These are phyloP conservation scores for Aspergillus niger DNA, from an alignment of 2,329 filamentous ascomycete species.

Conservation along the genomic window DNA sequence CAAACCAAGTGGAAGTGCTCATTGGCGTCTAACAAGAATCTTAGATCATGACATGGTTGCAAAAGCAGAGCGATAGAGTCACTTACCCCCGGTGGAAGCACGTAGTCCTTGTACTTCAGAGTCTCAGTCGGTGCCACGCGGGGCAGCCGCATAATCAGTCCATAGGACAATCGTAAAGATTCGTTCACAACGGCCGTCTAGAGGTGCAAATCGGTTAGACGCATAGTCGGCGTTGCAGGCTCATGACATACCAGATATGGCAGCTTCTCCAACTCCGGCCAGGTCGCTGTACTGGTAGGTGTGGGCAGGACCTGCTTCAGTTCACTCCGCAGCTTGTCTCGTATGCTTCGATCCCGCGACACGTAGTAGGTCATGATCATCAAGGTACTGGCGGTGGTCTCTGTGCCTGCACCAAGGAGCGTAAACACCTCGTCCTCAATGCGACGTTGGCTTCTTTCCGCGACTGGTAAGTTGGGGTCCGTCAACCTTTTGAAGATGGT, in stretches of 20 bases:
- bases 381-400: slow-evolving; percentile 37
- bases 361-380: slow-evolving; percentile 37
- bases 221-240: neutral
- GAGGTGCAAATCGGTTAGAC: neutral
- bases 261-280: slow-evolving; percentile 39
- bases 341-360: slow-evolving; percentile 21
- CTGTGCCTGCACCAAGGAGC: slow-evolving; percentile 38
- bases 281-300: slow-evolving; percentile 22
- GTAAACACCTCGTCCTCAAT: slow-evolving; percentile 35
- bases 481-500: slow-evolving; percentile 36
- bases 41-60: neutral
- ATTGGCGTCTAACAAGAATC: slow-evolving; percentile 30
- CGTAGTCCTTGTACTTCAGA: slow-evolving; percentile 18
- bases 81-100: slow-evolving; percentile 31
- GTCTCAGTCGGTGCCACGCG: slow-evolving; percentile 11
- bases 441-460: slow-evolving; percentile 40
- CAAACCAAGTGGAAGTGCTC: slow-evolving; percentile 35
- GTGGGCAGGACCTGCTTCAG: slow-evolving; percentile 31
- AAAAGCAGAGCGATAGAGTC: neutral
- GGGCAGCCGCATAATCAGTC: slow-evolving; percentile 10
- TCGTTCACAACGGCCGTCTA: slow-evolving; percentile 17
- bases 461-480: slow-evolving; percentile 35
- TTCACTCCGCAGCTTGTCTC: slow-evolving; percentile 28
- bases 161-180: slow-evolving; percentile 11
- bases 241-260: slow-evolving; percentile 38